These are phyloP conservation scores for Aeschynomene evenia DNA, from an alignment of 306 rosid genomes.

Conservation along the genomic window DNA sequence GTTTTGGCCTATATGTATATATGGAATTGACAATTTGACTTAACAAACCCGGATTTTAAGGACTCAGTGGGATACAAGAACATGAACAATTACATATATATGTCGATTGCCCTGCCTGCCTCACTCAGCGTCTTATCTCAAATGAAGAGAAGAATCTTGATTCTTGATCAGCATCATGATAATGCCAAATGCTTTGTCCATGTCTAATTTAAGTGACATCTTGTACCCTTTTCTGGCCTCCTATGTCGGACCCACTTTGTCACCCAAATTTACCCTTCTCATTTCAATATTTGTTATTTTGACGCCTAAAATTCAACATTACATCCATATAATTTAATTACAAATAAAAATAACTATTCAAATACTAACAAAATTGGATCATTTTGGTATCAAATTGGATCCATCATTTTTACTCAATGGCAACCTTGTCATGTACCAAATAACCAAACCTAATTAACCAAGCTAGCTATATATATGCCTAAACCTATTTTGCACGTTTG, in stretches of 20 bases:
- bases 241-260: constrained; percentile 8
- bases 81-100: too few relatives aligned
- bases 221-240: constrained; percentile 22
- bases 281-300: constrained; percentile 2
- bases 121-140: constrained; percentile 33
- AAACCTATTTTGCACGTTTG: neutral
- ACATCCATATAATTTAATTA: too few relatives aligned
- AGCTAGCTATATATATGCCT: neutral
- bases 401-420: neutral
- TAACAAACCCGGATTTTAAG: constrained; percentile 22
- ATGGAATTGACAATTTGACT: too few relatives aligned
- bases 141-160: neutral
- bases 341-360: too few relatives aligned
- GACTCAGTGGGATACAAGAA: neutral
- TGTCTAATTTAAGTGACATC: constrained; percentile 29
- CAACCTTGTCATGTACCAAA: neutral
- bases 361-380: neutral
- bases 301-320: too few relatives aligned
- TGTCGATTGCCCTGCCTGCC: neutral
- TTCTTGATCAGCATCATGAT: neutral
- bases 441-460: too few relatives aligned
- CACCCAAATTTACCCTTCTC: neutral
- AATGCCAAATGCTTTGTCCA: constrained; percentile 18
- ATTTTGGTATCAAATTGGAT: too few relatives aligned
- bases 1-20: too few relatives aligned